Evolutionary conservation across 352 stramenopile species (phyloP).

Genomic region (Pythium aristosporum): DNA sequence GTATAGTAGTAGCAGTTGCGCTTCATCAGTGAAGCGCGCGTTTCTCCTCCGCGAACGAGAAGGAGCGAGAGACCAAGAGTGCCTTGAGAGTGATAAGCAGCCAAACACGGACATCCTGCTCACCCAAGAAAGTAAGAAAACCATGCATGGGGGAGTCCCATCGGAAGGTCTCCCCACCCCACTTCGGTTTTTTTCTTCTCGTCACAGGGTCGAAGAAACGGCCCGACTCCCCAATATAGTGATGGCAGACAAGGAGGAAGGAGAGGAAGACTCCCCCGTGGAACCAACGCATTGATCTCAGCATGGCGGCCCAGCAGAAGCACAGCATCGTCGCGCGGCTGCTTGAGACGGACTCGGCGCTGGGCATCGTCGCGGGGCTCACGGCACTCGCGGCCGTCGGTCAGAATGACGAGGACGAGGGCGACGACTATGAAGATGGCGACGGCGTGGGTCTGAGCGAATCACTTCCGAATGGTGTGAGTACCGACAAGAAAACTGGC

Average conservation of each 20-base stretch:
- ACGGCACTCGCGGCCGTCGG: conserved; percentile 27
- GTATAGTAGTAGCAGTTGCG: neutral
- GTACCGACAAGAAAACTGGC: conserved; percentile 9
- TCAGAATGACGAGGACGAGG: conserved; percentile 1
- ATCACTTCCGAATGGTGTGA: neutral
- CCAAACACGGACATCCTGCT: neutral
- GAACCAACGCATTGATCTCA: neutral
- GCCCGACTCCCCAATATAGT: neutral
- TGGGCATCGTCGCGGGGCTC: conserved; percentile 57
- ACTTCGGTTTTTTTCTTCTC: neutral
- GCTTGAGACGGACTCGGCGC: conserved; percentile 41
- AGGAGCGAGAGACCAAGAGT: neutral
- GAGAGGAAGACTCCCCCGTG: too few species aligned
- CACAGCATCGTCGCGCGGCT: conserved; percentile 32
- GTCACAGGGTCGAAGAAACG: conserved; percentile 2
- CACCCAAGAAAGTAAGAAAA: neutral
- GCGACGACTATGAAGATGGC: conserved; percentile 6
- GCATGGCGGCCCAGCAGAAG: conserved; percentile 3
- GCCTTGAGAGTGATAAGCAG: neutral
- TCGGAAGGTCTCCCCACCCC: conserved; percentile 7
- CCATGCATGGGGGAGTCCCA: neutral
- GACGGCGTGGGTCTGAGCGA: neutral
- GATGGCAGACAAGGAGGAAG: neutral
- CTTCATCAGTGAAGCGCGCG: neutral
- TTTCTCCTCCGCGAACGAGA: neutral